Conservation (phyloP, 2,329 filamentous ascomycete species). For the Trichophyton benhamiae region DNA sequence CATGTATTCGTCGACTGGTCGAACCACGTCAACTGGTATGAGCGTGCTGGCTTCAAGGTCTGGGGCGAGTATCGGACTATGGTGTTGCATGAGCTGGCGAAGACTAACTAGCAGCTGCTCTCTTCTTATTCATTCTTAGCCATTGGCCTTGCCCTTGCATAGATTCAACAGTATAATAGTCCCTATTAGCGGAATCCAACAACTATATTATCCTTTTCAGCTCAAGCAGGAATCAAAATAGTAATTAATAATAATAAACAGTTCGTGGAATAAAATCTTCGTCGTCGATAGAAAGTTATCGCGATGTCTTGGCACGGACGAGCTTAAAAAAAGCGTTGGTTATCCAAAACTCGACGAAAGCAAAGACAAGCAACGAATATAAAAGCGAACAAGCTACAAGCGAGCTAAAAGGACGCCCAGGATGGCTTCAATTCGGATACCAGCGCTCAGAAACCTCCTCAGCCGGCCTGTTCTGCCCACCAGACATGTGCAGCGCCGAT, state of each 20-base stretch:
- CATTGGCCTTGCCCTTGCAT: not conserved
- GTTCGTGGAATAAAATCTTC: not conserved
- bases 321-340: not conserved
- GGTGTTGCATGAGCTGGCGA: conserved; percentile 10
- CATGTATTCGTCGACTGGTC: conserved; percentile 32
- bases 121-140: not conserved
- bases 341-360: not conserved
- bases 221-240: not conserved
- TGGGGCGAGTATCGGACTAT: conserved; percentile 30
- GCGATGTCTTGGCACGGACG: not conserved
- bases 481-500: conserved; percentile 52
- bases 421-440: conserved; percentile 10
- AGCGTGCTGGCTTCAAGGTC: conserved; percentile 31
- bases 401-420: not conserved
- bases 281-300: not conserved
- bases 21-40: conserved; percentile 29
- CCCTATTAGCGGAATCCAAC: no score
- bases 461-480: conserved; percentile 2
- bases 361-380: not conserved
- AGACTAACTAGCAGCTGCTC: not conserved
- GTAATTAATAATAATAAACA: not conserved
- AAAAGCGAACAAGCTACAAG: not conserved
- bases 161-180: not conserved
- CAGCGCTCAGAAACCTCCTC: conserved; percentile 9
- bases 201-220: not conserved